Evolutionary conservation across 2,329 filamentous ascomycete genomes (phyloP), one percentile per base, ranked within the genome.

Genomic region (Chrysosphaeria jannelii): DNA sequence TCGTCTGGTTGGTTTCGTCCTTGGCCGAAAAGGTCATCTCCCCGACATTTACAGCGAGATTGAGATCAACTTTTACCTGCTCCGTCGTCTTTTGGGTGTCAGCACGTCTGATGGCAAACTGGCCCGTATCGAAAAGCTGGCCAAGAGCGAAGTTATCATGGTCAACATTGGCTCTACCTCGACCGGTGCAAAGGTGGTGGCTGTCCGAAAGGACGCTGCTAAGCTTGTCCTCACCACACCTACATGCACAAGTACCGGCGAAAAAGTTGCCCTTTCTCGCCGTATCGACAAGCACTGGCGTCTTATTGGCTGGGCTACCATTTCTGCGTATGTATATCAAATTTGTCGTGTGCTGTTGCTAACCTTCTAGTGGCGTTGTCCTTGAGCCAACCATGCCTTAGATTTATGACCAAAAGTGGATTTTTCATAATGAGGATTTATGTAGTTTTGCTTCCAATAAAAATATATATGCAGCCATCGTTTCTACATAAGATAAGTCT

Each of bases 201-300:
- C 76, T 38, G 88, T 93, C 42, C 91, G 85, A 61, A 79, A 81
- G 40, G 85, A 97, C 59, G 81, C 79, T 27, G 85, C 85, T 27
- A 91, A 91, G 55, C 59, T 97, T 34, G 69, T 75, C 29, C 55
- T 97, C 36, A 93, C 79, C 30, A 81, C 66, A 42, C 79, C 79
- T 21, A 85, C 85, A 28, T 97, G 85, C 55, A 97, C 85, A 23
- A 81, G 89, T 44, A 69, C 91, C 40, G 79, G 79, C 33, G 81
- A 97, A 57, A 93, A 97, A 69, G 79, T 97, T 39, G 85, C 85
- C 20, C 57, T 97, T 40, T 78, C 67, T 44, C 61, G 85, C 50
- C 74, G 85, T 66, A 91, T 93, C 39, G 85, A 97, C 50, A 93
- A 93, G 64, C 81, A 91, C 50, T 93, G 81, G 81, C 74, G 78